Base-by-base conservation (phyloP, 2,329 filamentous ascomycete genomes). In the Talaromyces sp. region DNA sequence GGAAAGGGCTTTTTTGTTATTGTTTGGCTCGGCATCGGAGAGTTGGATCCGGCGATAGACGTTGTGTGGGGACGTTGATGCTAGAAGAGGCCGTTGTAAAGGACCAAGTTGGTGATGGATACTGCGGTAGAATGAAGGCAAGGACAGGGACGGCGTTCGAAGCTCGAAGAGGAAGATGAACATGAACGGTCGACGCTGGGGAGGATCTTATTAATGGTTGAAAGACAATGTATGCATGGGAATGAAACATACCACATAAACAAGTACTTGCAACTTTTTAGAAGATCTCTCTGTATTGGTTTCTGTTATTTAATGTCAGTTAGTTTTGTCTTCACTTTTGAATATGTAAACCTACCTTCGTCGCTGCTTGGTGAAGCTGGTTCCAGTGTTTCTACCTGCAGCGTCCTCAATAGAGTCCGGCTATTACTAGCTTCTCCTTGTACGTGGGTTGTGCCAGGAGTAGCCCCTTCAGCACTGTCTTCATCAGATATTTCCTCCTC, bases 131-230 rank as follows among this genome's bases (percentile, higher is more conserved):
- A 81, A 77, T 4, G 74, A 69, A 17, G 75, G 73, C 13, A 75
- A 72, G 5, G 72, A 68, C 19, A 82, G 69, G 38, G 73, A 71
- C 7, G 75, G 69, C 9, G 78, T 78, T 53, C 74, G 67, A 6
- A 74, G 69, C 54, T 80, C 74, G 64, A 81, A 81, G 24, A 82
- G 71, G 62, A 81, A 81, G 6, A 78, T 77, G 64, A 80, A 81
- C 64, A 81, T 77, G 63, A 82, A 82, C n/a, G 80, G 80, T 71
- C 76, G 77, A 62, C 78, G 71, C 70, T 75, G 64, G 52, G 66
- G 13, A 27, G 38, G 8, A 17, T 51, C 24, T 46, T 6, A 46
- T 19, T 24, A 41, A 31, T 13, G 46, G 6, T 41, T 8, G 21
- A 38, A 49, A 24, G 7, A 27, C 13, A n/a, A 13, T 9, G 19